Percentiles rank a stretch among this genome's conserved stretches.
These are phyloP conservation scores for Ceriops decandra DNA, from an alignment of 345 rosid genomes.

Conservation along the genomic window DNA sequence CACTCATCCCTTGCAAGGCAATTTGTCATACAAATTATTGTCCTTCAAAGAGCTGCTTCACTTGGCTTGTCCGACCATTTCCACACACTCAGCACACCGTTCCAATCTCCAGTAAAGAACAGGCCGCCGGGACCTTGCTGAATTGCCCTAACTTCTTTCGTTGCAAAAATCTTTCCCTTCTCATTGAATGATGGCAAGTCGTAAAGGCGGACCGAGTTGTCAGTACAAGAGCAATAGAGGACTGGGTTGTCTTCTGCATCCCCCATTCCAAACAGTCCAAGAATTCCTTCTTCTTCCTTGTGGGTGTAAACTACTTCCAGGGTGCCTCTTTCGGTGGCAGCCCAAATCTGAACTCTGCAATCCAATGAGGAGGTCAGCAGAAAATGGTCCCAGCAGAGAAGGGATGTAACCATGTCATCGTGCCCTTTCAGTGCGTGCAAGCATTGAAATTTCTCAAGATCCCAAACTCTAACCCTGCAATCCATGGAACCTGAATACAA, in stretches of 20 bases:
- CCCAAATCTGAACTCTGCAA: slow-evolving; percentile 11
- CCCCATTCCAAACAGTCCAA: slow-evolving; percentile 15
- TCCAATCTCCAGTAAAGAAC: slow-evolving; percentile 7
- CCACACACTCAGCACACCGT: slow-evolving; percentile 5
- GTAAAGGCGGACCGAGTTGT: background rate
- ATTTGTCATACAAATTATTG: too few relatives aligned
- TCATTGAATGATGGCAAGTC: slow-evolving; percentile 9
- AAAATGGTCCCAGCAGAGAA: slow-evolving; percentile 14
- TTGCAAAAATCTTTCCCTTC: slow-evolving; percentile 9
- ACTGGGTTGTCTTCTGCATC: slow-evolving; percentile 1
- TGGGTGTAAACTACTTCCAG: slow-evolving; percentile 11
- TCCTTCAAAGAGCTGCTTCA: too few relatives aligned
- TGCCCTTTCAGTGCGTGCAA: slow-evolving; percentile 9
- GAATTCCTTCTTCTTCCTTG: slow-evolving; percentile 7
- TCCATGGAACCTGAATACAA: slow-evolving; percentile 23
- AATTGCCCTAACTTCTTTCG: background rate
- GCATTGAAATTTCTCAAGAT: slow-evolving; percentile 8
- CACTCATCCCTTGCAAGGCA: too few relatives aligned
- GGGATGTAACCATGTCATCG: slow-evolving; percentile 16
- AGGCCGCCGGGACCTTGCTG: background rate
- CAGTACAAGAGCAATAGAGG: background rate
- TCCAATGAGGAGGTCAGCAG: slow-evolving; percentile 18
- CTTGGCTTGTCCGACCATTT: background rate
- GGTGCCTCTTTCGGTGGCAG: background rate
- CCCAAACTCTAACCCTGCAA: slow-evolving; percentile 16